phyloP scores from a whole-genome alignment of 1,284 basidiomycete species.

The Melampsora larici-populina region DNA sequence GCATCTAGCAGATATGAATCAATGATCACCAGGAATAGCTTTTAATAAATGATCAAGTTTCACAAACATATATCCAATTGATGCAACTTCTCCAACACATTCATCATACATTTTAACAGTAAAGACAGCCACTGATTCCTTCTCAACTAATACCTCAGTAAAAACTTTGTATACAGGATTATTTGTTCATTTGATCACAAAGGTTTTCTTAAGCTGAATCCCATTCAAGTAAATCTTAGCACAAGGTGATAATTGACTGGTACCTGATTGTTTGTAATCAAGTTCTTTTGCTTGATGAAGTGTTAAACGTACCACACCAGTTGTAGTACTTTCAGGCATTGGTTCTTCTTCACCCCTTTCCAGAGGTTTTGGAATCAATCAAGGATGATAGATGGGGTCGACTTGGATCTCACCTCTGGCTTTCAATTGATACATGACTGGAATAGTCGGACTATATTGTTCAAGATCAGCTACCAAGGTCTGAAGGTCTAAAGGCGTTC shows the following conservation, averaged over 20 bases:
- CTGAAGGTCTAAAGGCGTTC: constrained; percentile 75
- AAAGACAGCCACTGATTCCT: constrained; percentile 70
- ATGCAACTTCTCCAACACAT: constrained; percentile 62
- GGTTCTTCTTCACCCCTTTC: constrained; percentile 68
- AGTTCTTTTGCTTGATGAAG: constrained; percentile 95
- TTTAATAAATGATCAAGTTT: constrained; percentile 75
- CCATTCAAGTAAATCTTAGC: constrained; percentile 69
- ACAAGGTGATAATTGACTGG: constrained; percentile 66
- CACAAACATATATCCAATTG: constrained; percentile 74
- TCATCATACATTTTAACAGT: constrained; percentile 63
- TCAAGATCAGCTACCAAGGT: constrained; percentile 76
- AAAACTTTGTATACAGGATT: constrained; percentile 61
- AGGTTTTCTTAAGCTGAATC: constrained; percentile 63
- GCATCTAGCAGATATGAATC: too few relatives aligned
- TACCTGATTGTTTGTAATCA: constrained; percentile 66
- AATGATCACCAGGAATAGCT: constrained; percentile 53
- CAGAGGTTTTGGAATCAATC: constrained; percentile 70
- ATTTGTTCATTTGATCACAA: constrained; percentile 72
- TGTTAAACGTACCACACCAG: constrained; percentile 86
- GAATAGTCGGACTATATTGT: constrained; percentile 67
- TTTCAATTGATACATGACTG: constrained; percentile 84
- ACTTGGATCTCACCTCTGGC: constrained; percentile 77
- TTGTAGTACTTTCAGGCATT: constrained; percentile 73
- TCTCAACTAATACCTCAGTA: constrained; percentile 65
- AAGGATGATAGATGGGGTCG: constrained; percentile 63